These are phyloP conservation scores for Ophiosphaerella herpotricha DNA, from an alignment of 2,329 filamentous ascomycete species.

Conservation along the genomic window DNA sequence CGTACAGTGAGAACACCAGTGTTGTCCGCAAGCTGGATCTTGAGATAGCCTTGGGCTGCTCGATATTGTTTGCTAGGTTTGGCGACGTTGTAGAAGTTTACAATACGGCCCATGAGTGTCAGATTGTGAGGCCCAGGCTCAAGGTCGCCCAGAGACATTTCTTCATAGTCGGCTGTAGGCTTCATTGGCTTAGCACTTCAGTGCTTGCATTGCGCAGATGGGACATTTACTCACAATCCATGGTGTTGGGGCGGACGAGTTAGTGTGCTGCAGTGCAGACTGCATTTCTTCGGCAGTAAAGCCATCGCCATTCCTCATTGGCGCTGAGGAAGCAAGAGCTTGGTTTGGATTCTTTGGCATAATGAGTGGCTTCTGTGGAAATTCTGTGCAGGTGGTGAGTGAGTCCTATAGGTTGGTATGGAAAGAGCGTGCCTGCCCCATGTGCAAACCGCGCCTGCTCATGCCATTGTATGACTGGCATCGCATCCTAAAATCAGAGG, in stretches of 20 bases:
- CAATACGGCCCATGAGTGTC: conserved; percentile 59
- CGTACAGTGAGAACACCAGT: conserved; percentile 60
- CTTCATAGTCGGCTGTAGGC: conserved; percentile 54
- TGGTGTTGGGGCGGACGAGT: conserved; percentile 23
- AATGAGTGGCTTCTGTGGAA: background rate
- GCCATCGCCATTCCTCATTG: conserved; percentile 52
- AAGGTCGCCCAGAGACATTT: conserved; percentile 54
- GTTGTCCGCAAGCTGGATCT: conserved; percentile 61
- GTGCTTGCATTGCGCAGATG: background rate
- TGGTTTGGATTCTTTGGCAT: conserved; percentile 52
- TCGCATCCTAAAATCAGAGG: background rate
- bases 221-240: conserved; percentile 16
- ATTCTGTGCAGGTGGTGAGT: conserved; percentile 1
- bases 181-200: conserved; percentile 39
- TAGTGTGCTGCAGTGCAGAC: conserved; percentile 42
- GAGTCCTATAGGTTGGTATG: background rate
- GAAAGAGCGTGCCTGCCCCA: conserved; percentile 11
- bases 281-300: conserved; percentile 58
- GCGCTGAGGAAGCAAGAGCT: conserved; percentile 46
- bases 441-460: background rate
- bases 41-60: conserved; percentile 57
- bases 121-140: conserved; percentile 57
- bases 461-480: background rate
- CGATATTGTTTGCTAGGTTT: conserved; percentile 50
- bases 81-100: conserved; percentile 57